phyloP scores from a whole-genome alignment of 805 yeast genomes.

The Saccharomycopsis vini region DNA sequence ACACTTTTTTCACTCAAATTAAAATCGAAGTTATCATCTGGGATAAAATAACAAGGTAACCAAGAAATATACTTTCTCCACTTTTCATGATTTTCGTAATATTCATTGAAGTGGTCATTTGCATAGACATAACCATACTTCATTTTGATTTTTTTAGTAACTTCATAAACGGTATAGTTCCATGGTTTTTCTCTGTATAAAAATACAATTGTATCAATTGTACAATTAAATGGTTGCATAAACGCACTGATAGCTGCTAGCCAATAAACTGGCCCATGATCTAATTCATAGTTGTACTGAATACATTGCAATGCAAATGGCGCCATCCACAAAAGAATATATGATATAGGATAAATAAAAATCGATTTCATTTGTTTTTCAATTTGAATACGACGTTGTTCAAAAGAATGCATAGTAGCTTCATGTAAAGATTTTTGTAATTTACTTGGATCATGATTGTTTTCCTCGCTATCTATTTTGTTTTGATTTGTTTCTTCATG shows the following conservation, averaged over 20 bases:
- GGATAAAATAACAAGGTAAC: constrained; percentile 40
- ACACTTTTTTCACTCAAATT: constrained; percentile 20
- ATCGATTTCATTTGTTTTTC: constrained; percentile 72
- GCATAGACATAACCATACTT: constrained; percentile 9
- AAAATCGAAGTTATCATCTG: constrained; percentile 23
- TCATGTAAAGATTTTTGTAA: constrained; percentile 39
- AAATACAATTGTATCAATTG: constrained; percentile 69
- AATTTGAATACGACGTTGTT: constrained; percentile 54
- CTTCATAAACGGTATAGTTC: constrained; percentile 33
- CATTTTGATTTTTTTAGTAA: constrained; percentile 4
- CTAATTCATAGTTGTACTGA: constrained; percentile 39
- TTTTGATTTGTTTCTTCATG: neutral
- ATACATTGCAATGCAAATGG: constrained; percentile 65
- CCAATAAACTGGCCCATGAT: constrained; percentile 50
- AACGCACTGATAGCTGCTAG: constrained; percentile 59
- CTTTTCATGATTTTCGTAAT: constrained; percentile 21
- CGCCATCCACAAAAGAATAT: constrained; percentile 70
- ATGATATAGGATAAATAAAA: constrained; percentile 78
- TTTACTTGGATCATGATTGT: constrained; percentile 18
- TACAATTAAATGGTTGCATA: constrained; percentile 73
- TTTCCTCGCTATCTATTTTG: neutral
- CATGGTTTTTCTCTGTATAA: constrained; percentile 74
- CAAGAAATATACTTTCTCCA: constrained; percentile 35
- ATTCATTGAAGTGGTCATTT: constrained; percentile 20
- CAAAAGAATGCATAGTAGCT: constrained; percentile 52